phyloP scores from a whole-genome alignment of 2,329 filamentous ascomycete genomes.

The Pseudopithomyces maydicus region DNA sequence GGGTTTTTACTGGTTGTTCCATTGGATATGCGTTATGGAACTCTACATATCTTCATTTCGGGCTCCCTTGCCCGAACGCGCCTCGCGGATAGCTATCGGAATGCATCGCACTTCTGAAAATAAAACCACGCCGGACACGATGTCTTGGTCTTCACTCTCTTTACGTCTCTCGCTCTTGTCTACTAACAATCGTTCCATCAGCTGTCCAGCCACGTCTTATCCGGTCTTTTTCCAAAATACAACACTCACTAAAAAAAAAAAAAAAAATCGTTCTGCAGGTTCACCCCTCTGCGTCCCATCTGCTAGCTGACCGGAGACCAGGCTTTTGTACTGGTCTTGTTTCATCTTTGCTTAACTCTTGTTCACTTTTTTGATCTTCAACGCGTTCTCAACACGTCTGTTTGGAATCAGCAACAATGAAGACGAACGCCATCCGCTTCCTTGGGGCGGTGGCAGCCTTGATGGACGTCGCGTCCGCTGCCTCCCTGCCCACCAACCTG shows the following conservation, averaged over 20 bases:
- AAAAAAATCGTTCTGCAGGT: too few species aligned
- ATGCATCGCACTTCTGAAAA: background rate
- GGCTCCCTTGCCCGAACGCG: background rate
- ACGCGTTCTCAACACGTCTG: background rate
- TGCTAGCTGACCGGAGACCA: background rate
- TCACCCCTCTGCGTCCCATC: too few species aligned
- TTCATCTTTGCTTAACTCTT: background rate
- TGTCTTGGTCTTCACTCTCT: conserved; percentile 5
- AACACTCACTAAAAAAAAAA: background rate
- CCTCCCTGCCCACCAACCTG: conserved; percentile 9
- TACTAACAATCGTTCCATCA: background rate
- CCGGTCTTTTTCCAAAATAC: too few species aligned
- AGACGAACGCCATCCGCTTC: conserved; percentile 20
- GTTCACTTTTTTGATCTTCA: background rate
- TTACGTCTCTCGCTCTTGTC: conserved; percentile 2
- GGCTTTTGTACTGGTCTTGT: background rate
- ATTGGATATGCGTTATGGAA: too few species aligned
- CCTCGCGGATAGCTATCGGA: background rate
- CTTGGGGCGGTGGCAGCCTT: conserved; percentile 20
- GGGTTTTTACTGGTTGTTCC: too few species aligned
- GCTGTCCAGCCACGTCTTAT: background rate
- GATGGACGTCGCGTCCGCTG: conserved; percentile 5
- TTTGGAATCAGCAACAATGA: conserved; percentile 13
- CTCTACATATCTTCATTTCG: background rate
- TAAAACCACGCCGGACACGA: background rate